A percentile compares a stretch with the other conserved stretches of the same genome.
These are phyloP conservation scores for Cladosporium velox DNA, from an alignment of 2,329 filamentous ascomycete species.

Conservation along the genomic window DNA sequence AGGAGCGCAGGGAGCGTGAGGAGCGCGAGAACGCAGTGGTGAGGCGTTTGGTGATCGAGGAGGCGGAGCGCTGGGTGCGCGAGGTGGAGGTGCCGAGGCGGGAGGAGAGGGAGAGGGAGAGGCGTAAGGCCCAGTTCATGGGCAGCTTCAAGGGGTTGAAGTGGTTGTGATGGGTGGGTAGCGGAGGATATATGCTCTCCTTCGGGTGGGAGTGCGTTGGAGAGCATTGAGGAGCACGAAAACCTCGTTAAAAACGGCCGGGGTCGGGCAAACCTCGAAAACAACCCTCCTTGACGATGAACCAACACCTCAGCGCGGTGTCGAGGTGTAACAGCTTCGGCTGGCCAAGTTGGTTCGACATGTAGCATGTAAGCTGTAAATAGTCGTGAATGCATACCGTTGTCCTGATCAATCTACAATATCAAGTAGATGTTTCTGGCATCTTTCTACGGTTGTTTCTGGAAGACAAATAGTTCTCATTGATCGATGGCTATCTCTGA, in stretches of 20 bases:
- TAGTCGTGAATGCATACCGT: neutral
- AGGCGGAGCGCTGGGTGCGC: too few species aligned
- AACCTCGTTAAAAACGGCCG: constrained; percentile 4
- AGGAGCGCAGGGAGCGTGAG: neutral
- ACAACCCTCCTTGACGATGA: constrained; percentile 16
- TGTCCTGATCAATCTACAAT: neutral
- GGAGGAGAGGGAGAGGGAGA: neutral
- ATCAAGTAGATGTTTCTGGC: neutral
- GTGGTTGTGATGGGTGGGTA: neutral
- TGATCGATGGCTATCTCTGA: neutral
- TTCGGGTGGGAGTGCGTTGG: neutral
- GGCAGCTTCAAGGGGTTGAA: neutral
- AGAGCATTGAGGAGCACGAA: neutral
- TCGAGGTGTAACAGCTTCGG: constrained; percentile 11
- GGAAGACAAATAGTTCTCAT: neutral
- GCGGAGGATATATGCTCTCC: too few species aligned
- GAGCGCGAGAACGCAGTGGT: too few species aligned
- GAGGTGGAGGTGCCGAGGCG: neutral
- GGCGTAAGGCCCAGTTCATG: neutral
- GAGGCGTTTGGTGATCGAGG: too few species aligned
- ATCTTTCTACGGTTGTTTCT: neutral
- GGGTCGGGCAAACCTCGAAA: constrained; percentile 2
- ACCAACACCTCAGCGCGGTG: constrained; percentile 18
- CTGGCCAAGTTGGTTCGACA: constrained; percentile 9
- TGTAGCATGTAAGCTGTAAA: neutral